A percentile compares a stretch with the other conserved stretches of the same genome.
These are phyloP conservation scores for Colletotrichum limetticola DNA, from an alignment of 2,329 filamentous ascomycete species.

Conservation along the genomic window DNA sequence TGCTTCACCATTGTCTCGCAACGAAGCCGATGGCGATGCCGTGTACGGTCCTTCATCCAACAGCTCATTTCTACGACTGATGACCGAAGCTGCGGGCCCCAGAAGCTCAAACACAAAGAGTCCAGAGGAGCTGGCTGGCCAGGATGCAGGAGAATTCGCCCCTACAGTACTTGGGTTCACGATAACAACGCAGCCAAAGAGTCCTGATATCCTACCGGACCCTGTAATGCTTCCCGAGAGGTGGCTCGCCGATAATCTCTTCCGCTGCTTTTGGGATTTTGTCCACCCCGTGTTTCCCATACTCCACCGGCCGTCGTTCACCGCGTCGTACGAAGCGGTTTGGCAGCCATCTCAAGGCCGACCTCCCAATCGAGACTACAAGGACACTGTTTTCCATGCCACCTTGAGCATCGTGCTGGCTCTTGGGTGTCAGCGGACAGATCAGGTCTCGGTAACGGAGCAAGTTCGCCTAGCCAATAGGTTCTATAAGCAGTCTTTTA, in stretches of 20 bases:
- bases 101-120: background rate
- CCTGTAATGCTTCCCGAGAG: constrained; percentile 10
- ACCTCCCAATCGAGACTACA: background rate
- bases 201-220: background rate
- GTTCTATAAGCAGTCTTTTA: constrained; percentile 42
- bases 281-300: constrained; percentile 36
- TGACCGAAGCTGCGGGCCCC: background rate
- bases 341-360: constrained; percentile 15
- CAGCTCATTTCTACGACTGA: constrained; percentile 10
- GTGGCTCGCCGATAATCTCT: constrained; percentile 22
- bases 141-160: background rate
- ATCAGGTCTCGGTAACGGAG: background rate
- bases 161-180: constrained; percentile 8
- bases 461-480: constrained; percentile 35
- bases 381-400: constrained; percentile 37
- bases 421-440: constrained; percentile 41
- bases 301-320: constrained; percentile 29
- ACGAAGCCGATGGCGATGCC: background rate
- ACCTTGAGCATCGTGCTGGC: constrained; percentile 45
- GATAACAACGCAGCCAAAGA: background rate
- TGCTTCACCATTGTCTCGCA: background rate
- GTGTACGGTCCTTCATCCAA: background rate
- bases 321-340: constrained; percentile 19
- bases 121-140: background rate
- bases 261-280: constrained; percentile 34